phyloP scores from a whole-genome alignment of 2,329 filamentous ascomycete genomes.

The Epichloe sp. region DNA sequence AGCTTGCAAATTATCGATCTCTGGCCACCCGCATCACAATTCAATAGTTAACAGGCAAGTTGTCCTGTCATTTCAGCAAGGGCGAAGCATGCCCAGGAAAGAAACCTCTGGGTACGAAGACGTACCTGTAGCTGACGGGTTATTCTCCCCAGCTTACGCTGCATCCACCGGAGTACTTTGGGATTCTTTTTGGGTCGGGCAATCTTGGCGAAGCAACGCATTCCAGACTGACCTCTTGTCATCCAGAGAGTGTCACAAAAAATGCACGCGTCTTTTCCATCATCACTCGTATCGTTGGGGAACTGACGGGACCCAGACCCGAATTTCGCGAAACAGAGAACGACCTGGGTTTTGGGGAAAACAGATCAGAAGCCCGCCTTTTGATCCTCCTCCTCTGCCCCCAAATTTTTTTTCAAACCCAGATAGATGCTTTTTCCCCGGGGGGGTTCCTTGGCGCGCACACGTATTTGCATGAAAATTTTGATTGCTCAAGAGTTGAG shows the following conservation, averaged over 20 bases:
- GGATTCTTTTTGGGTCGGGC: not conserved
- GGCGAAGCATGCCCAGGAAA: too few relatives aligned
- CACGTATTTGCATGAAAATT: slow-evolving; percentile 1
- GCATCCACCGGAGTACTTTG: not conserved
- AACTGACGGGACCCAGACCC: not conserved
- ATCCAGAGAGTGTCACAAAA: not conserved
- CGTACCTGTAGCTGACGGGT: not conserved
- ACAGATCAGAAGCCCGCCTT: too few relatives aligned
- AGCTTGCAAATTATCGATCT: slow-evolving; percentile 43
- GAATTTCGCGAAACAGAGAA: not conserved
- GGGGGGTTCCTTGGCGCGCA: not conserved
- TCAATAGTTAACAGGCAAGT: slow-evolving; percentile 13
- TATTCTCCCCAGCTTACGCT: not conserved
- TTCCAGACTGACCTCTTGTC: too few relatives aligned
- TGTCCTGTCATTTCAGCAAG: not conserved
- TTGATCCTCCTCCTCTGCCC: not conserved
- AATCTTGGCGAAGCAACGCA: not conserved
- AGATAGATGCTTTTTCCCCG: not conserved
- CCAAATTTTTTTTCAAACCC: not conserved
- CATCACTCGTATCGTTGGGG: not conserved
- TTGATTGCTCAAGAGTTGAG: not conserved
- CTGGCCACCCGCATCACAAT: slow-evolving; percentile 27
- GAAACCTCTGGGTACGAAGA: not conserved
- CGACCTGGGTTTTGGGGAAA: not conserved
- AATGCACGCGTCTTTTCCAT: not conserved